A percentile compares a stretch with the other conserved stretches of the same genome.
These are phyloP conservation scores for Erysimum cheiri DNA, from an alignment of 441 rosid genomes.

Conservation along the genomic window DNA sequence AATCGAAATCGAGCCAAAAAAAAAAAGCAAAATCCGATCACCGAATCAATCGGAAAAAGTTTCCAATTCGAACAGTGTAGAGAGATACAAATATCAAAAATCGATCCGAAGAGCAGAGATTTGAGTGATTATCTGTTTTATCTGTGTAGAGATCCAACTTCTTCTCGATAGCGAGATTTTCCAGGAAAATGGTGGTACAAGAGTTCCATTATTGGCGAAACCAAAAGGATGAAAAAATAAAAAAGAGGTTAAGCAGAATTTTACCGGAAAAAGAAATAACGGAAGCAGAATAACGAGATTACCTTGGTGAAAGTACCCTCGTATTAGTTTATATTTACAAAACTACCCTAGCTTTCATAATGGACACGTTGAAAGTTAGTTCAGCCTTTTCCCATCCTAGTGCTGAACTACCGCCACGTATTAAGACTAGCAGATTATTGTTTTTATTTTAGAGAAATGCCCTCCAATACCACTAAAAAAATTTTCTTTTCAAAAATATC, in stretches of 20 bases:
- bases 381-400: neutral
- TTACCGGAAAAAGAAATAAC: constrained; percentile 5
- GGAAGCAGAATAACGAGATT: constrained; percentile 42
- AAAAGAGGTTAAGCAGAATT: neutral
- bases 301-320: constrained; percentile 14
- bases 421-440: neutral
- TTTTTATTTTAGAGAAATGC: no score
- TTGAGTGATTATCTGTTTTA: neutral
- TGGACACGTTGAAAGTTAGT: constrained; percentile 21
- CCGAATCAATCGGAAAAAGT: constrained; percentile 7
- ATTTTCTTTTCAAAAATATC: no score
- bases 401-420: constrained; percentile 6
- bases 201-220: constrained; percentile 36
- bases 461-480: no score
- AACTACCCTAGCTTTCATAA: neutral
- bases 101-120: constrained; percentile 5
- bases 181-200: constrained; percentile 32
- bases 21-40: neutral
- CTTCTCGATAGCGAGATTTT: constrained; percentile 21
- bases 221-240: neutral
- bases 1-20: no score
- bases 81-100: neutral
- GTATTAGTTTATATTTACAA: neutral
- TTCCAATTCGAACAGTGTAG: neutral
- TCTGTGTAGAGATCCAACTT: constrained; percentile 3